Evolutionary conservation across 306 rosid genomes (phyloP), one percentile per base, ranked within the genome.

Genomic region (Pyrus betulifolia): DNA sequence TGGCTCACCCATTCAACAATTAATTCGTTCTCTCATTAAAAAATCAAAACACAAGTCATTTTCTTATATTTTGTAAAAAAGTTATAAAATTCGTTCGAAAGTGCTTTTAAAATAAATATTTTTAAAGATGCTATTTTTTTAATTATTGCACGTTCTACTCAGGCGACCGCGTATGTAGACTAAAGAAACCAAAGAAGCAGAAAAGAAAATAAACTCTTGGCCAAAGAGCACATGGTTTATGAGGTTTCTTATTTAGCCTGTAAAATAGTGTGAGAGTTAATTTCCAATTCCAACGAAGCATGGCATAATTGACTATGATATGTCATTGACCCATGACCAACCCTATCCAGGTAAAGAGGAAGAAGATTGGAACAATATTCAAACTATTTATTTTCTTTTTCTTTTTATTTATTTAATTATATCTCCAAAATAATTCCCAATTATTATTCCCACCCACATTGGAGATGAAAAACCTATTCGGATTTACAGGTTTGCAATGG

Each of bases 391-490:
- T 71, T 57, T 71, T 52, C 4, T 44, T 10, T 22, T 6, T 52
- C 4, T 71, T 35, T 71, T 52, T 4, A 21, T 21, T 58, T 58
- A 9, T 58, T 28, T 31, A 38, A 7, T 38, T 38, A 38, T 38
- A 7, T 38, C 42, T 38, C 42, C 44, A 70, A 31, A 71, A 3
- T 11, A 57, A 55, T 57, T 38, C 70, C 49, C 66, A 27, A 17
- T n/a, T 27, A 27, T 62, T 62, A 51, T 62, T 74, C 78, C 78
- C 55, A 61, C 69, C 68, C 69, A 42, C 45, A 44, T 74, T 11
- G 9, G 1, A 74, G 63, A 61, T 74, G 77, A 59, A 61, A 45
- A 74, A 74, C 46, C 19, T 61, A 19, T 74, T 61, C 60, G 44
- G 62, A 1, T n/a, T 58, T 21, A 17, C 5, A 1, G 28, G 55